A percentile compares a stretch with the other conserved stretches of the same genome.
Conservation (phyloP, 768 basidiomycete species). For the Pisolithus tinctorius region DNA sequence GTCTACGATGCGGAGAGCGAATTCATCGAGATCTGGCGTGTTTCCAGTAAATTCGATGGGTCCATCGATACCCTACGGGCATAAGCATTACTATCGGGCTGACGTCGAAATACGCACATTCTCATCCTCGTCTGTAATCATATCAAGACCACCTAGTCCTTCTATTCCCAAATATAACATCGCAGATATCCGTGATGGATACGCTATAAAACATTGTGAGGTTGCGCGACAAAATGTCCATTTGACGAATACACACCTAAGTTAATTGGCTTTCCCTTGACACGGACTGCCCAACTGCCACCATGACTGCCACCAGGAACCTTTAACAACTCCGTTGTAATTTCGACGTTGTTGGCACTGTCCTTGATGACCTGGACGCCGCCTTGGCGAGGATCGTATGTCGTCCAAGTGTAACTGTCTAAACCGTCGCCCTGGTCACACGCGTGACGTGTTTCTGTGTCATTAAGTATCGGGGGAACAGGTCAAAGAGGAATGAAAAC, state of each 20-base stretch:
- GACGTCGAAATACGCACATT: slow-evolving; percentile 42
- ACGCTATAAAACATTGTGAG: slow-evolving; percentile 19
- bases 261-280: slow-evolving; percentile 75
- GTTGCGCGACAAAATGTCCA: slow-evolving; percentile 16
- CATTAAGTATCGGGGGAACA: slow-evolving; percentile 1
- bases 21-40: slow-evolving; percentile 76
- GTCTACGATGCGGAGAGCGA: slow-evolving; percentile 72
- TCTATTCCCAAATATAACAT: slow-evolving; percentile 88
- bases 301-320: slow-evolving; percentile 76
- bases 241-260: slow-evolving; percentile 33
- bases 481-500: slow-evolving; percentile 21
- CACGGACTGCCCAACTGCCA: slow-evolving; percentile 83
- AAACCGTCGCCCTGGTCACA: slow-evolving; percentile 86
- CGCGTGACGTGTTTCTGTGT: slow-evolving; percentile 68
- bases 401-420: slow-evolving; percentile 78
- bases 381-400: slow-evolving; percentile 80
- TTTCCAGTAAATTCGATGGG: slow-evolving; percentile 65
- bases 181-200: slow-evolving; percentile 61
- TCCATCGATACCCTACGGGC: slow-evolving; percentile 62
- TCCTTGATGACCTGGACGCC: slow-evolving; percentile 84
- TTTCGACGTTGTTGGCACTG: slow-evolving; percentile 71
- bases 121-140: slow-evolving; percentile 72
- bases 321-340: slow-evolving; percentile 84
- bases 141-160: slow-evolving; percentile 74
- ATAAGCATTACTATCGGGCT: slow-evolving; percentile 4